Percentiles rank a stretch among this genome's conserved stretches.
phyloP scores from a whole-genome alignment of 345 rosid genomes.

The Eucalyptus regnans region DNA sequence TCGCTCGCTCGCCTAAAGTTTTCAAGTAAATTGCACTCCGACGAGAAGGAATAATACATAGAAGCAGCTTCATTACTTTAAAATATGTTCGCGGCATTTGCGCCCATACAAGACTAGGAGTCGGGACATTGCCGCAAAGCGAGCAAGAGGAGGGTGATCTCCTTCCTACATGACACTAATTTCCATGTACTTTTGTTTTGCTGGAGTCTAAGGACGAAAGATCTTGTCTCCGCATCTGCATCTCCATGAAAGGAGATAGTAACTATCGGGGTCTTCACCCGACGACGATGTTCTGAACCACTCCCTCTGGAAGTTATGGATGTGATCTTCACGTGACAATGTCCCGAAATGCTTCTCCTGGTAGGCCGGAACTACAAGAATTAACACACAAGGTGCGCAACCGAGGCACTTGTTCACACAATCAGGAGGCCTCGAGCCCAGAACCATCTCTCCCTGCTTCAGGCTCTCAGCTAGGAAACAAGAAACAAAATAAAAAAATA shows the following conservation, averaged over 20 bases:
- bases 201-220: slow-evolving; percentile 22
- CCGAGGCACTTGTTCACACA: slow-evolving; percentile 53
- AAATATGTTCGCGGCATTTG: neutral
- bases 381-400: slow-evolving; percentile 66
- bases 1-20: neutral
- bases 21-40: neutral
- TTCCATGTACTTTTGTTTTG: neutral
- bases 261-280: slow-evolving; percentile 8
- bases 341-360: neutral
- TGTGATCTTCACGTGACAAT: neutral
- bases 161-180: neutral
- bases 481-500: neutral
- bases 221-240: slow-evolving; percentile 53
- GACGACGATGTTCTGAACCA: neutral
- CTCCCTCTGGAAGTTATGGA: neutral
- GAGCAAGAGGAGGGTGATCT: neutral
- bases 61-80: neutral
- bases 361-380: slow-evolving; percentile 26
- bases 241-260: slow-evolving; percentile 66
- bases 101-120: neutral
- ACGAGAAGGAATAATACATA: neutral
- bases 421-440: slow-evolving; percentile 73
- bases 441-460: slow-evolving; percentile 13
- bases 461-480: neutral
- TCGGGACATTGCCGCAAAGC: neutral